Base-by-base conservation (phyloP, 805 yeast genomes). In the Saturnispora sanitii region DNA sequence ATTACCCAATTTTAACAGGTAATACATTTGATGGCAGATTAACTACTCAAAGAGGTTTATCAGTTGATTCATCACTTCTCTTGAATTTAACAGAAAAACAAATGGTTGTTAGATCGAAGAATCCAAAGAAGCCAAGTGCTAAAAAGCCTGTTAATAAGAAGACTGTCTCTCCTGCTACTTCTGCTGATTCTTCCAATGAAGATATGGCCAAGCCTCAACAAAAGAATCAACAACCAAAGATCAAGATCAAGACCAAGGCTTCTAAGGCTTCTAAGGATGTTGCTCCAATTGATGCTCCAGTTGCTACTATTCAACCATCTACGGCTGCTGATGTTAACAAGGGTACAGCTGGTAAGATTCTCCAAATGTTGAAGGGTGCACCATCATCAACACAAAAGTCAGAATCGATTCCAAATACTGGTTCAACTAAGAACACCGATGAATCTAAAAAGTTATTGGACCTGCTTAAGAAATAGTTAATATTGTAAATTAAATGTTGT, bases 1-100 rank as follows among this genome's bases (percentile, higher is more conserved):
- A 92, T 55, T 62, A 71, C 42, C 83, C 88, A 31, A 67, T 90
- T 42, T 67, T 87, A 38, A 82, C 92, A 35, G 97, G 96, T 51
- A 80, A 77, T 55, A 76, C 71, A 20, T 68, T 92, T 64, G 83
- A 78, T 49, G 95, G 94, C 4, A 76, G 84, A 56, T 67, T 87
- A 52, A 64, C 62, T 39, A 73, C 90, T 4, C 82, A 77, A 52
- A 77, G 98, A 54, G 98, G 97, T 16, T 61, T 86, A 49, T 76
- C 82, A 19, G 75, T 92, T 41, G 94, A 84, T 48, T 77, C 94
- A 0, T 77, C 90, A 0, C 70, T 84, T 41, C 77, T 92, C 27
- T 69, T 92, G 61, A 92, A 92, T 56, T 55, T 90, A 37, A 69
- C 90, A 4, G 64, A 75, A 51, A 73, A 73, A 46, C 95, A 90